Percentiles rank a stretch among this genome's conserved stretches.
These are phyloP conservation scores for Bipolaris bicolor DNA, from an alignment of 2,329 filamentous ascomycete genomes.

Conservation along the genomic window DNA sequence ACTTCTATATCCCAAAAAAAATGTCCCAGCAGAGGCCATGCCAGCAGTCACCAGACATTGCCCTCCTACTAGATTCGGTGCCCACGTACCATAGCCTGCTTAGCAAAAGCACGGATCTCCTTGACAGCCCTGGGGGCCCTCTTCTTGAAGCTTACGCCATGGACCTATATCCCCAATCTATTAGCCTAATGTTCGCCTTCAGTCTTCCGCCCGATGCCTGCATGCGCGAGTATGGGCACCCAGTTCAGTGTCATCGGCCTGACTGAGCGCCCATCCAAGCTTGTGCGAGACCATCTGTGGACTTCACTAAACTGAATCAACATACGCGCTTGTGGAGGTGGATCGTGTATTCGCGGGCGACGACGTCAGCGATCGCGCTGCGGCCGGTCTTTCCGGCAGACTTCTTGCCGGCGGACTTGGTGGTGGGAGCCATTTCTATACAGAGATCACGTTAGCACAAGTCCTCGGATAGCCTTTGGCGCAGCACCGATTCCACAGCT, in stretches of 20 bases:
- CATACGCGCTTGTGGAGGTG: conserved; percentile 99
- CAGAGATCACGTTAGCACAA: conserved; percentile 24
- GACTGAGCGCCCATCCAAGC: conserved; percentile 22
- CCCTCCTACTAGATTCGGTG: not conserved
- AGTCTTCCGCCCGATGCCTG: conserved; percentile 71
- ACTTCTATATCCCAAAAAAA: not conserved
- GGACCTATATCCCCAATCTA: conserved; percentile 70
- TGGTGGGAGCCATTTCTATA: conserved; percentile 51
- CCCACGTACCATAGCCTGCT: conserved; percentile 88
- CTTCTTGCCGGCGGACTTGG: conserved; percentile 61
- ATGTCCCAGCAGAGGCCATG: not conserved
- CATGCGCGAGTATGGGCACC: conserved; percentile 19
- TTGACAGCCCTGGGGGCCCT: conserved; percentile 97
- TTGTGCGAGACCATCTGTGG: conserved; percentile 62
- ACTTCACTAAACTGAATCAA: conserved; percentile 75
- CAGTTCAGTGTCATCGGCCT: conserved; percentile 30
- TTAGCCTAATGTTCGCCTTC: conserved; percentile 53
- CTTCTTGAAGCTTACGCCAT: conserved; percentile 99
- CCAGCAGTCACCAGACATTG: not conserved
- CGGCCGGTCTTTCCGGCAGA: conserved; percentile 70
- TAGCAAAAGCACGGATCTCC: conserved; percentile 96
- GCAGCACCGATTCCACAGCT: not conserved
- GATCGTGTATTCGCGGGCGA: conserved; percentile 99
- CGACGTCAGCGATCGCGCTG: conserved; percentile 98
- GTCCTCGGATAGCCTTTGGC: not conserved